A percentile compares a stretch with the other conserved stretches of the same genome.
Evolutionary conservation across 768 basidiomycete species (phyloP).

Genomic region (Nevesoporus exiguus): DNA sequence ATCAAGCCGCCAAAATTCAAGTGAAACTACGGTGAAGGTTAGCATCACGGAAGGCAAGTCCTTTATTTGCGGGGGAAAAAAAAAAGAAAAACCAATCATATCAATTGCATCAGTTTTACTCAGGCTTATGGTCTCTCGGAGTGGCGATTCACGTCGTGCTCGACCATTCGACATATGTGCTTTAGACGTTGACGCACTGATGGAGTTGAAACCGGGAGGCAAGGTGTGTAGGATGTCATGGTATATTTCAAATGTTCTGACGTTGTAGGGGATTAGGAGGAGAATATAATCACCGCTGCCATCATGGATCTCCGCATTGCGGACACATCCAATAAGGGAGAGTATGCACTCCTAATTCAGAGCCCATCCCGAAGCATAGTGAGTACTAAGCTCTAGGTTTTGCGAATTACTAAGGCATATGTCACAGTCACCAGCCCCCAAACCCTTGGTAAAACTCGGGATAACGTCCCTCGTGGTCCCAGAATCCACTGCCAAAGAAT

Average conservation of each 20-base stretch:
- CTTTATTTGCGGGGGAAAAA: background rate
- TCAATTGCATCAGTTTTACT: slow-evolving; percentile 32
- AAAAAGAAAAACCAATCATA: background rate
- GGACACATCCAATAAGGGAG: slow-evolving; percentile 41
- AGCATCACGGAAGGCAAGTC: slow-evolving; percentile 42
- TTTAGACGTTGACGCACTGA: slow-evolving; percentile 57
- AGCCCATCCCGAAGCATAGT: slow-evolving; percentile 61
- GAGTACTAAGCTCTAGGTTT: slow-evolving; percentile 20
- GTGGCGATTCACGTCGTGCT: slow-evolving; percentile 22
- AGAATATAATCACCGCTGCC: slow-evolving; percentile 61
- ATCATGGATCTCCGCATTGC: slow-evolving; percentile 59
- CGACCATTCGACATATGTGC: slow-evolving; percentile 57
- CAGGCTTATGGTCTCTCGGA: slow-evolving; percentile 50
- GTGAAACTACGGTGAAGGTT: slow-evolving; percentile 51
- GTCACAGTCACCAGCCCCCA: slow-evolving; percentile 42
- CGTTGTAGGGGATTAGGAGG: slow-evolving; percentile 45
- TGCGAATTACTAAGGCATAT: slow-evolving; percentile 1
- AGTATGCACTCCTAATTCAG: slow-evolving; percentile 44
- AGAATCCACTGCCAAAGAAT: slow-evolving; percentile 72
- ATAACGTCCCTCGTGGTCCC: slow-evolving; percentile 62
- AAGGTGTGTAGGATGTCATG: slow-evolving; percentile 44
- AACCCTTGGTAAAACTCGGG: slow-evolving; percentile 57
- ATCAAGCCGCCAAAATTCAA: slow-evolving; percentile 19
- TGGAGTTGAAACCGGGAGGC: slow-evolving; percentile 69
- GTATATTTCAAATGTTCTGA: slow-evolving; percentile 1